Evolutionary conservation across 148 eudicot genomes (phyloP).

Genomic region (Polygonum maritimum): DNA sequence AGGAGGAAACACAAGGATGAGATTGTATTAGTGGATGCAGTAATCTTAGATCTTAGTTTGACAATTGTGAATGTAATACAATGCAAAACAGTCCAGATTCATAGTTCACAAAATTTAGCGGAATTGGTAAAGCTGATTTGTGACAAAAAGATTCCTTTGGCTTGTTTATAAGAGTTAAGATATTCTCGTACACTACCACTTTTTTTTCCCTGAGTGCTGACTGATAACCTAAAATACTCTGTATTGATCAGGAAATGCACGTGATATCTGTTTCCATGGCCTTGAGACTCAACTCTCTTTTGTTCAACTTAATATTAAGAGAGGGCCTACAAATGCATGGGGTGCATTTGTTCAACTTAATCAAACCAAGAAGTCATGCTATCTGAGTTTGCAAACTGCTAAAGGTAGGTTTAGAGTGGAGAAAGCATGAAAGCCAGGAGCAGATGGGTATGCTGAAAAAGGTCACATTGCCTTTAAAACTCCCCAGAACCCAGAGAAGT

Average conservation of each 20-base stretch:
- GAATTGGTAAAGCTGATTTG: not conserved
- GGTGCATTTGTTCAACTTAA: too few relatives aligned
- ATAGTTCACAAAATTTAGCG: not conserved
- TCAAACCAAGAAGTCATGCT: constrained; percentile 17
- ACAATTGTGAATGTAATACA: not conserved
- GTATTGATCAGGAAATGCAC: not conserved
- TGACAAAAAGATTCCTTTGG: not conserved
- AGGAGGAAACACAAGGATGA: not conserved
- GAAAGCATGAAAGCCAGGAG: constrained; percentile 27
- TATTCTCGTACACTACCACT: too few relatives aligned
- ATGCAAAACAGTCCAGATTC: not conserved
- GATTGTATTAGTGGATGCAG: not conserved
- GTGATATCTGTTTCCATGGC: too few relatives aligned
- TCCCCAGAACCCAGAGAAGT: not conserved
- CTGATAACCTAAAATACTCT: too few relatives aligned
- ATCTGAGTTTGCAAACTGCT: constrained; percentile 33
- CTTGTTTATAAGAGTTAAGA: not conserved
- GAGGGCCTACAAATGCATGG: too few relatives aligned
- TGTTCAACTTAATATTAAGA: too few relatives aligned
- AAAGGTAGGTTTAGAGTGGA: constrained; percentile 11
- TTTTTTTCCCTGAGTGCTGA: too few relatives aligned
- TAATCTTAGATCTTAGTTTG: not conserved
- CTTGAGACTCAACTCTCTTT: too few relatives aligned
- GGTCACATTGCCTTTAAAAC: constrained; percentile 19
- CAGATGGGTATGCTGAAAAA: constrained; percentile 31